Percentiles rank a stretch among this genome's conserved stretches.
Evolutionary conservation across 2,329 filamentous ascomycete genomes (phyloP).

Genomic region (Cadophora luteo-olivacea): DNA sequence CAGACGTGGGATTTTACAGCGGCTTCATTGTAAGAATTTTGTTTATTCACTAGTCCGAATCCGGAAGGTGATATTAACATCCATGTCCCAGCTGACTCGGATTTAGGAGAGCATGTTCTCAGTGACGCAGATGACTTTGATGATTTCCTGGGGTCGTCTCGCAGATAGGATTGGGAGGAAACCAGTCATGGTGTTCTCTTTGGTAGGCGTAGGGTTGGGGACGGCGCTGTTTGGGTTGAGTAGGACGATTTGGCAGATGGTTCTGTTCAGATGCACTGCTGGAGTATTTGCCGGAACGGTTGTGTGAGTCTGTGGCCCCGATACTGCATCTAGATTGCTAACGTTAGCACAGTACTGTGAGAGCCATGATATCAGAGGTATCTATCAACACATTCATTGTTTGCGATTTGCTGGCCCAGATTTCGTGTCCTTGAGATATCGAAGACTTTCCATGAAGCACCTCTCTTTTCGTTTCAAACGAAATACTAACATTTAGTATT

Average conservation of each 20-base stretch:
- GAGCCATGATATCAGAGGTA: conserved; percentile 72
- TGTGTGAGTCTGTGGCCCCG: conserved; percentile 51
- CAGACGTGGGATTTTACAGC: conserved; percentile 81
- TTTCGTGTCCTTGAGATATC: no score
- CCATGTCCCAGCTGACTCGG: background rate
- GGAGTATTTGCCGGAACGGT: conserved; percentile 78
- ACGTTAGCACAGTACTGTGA: conserved; percentile 55
- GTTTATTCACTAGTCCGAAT: conserved; percentile 4
- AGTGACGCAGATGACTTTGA: conserved; percentile 76
- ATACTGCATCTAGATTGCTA: background rate
- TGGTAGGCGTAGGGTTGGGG: conserved; percentile 66
- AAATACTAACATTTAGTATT: background rate
- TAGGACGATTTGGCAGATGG: conserved; percentile 73
- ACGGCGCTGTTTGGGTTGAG: conserved; percentile 74
- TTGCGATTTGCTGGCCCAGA: background rate
- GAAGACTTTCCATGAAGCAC: background rate
- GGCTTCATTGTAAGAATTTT: conserved; percentile 64
- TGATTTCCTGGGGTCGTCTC: conserved; percentile 75
- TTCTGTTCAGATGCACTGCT: conserved; percentile 72
- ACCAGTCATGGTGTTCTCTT: conserved; percentile 71
- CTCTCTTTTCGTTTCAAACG: background rate
- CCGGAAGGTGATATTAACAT: background rate
- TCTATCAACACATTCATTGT: background rate
- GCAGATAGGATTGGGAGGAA: conserved; percentile 75
- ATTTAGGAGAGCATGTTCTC: conserved; percentile 70